Percentiles rank a stretch among this genome's conserved stretches.
These are phyloP conservation scores for Erigeron philadelphicus DNA, from an alignment of 140 eudicot genomes.

Conservation along the genomic window DNA sequence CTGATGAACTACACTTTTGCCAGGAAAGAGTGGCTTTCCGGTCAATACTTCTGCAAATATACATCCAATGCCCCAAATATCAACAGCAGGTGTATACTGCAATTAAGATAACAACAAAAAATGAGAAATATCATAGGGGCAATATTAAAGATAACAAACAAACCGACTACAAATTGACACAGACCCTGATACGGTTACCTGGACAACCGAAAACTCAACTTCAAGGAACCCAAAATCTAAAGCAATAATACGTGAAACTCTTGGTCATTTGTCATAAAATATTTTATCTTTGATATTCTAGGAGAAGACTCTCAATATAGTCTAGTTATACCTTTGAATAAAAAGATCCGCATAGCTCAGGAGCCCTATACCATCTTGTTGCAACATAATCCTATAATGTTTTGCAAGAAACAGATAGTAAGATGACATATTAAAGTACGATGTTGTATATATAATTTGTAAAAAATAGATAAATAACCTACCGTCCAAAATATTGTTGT, in stretches of 20 bases:
- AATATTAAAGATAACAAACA: not conserved
- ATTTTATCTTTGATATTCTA: conserved; percentile 15
- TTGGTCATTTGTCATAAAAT: conserved; percentile 1
- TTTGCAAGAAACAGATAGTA: not conserved
- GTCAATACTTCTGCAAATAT: conserved; percentile 82
- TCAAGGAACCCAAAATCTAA: conserved; percentile 11
- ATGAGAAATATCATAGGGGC: conserved; percentile 2
- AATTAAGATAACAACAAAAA: conserved; percentile 14
- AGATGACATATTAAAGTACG: conserved; percentile 11
- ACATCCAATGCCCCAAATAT: conserved; percentile 91
- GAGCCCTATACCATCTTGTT: conserved; percentile 92
- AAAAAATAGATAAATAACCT: not conserved
- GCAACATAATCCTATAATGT: conserved; percentile 81
- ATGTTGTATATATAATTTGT: not conserved
- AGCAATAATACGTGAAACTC: conserved; percentile 9
- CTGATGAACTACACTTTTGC: conserved; percentile 82
- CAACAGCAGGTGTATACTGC: conserved; percentile 93
- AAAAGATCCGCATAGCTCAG: conserved; percentile 85
- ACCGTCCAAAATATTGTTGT: conserved; percentile 92
- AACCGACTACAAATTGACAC: conserved; percentile 20
- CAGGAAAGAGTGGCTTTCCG: conserved; percentile 85
- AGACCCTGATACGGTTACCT: conserved; percentile 15
- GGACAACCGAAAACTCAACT: not conserved
- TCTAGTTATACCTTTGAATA: conserved; percentile 59
- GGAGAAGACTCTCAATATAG: conserved; percentile 9